phyloP scores from a whole-genome alignment of 345 rosid genomes.

The Brassica rapa region DNA sequence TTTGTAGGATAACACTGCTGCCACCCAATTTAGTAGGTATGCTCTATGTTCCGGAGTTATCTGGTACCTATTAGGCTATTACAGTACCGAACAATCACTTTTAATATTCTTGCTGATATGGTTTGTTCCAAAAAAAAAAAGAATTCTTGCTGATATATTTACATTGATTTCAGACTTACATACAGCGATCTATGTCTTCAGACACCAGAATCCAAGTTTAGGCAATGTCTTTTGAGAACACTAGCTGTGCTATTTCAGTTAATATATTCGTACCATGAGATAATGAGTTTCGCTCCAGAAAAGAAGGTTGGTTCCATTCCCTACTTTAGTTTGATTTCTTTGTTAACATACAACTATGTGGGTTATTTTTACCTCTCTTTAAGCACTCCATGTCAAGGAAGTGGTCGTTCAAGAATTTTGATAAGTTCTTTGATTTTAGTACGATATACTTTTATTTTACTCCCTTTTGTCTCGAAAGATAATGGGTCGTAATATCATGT shows the following conservation, averaged over 20 bases:
- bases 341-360: not conserved
- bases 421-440: not conserved
- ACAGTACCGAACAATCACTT: constrained; percentile 12
- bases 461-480: constrained; percentile 12
- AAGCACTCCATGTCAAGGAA: not conserved
- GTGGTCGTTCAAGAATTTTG: constrained; percentile 5
- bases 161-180: constrained; percentile 71
- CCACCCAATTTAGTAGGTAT: constrained; percentile 75
- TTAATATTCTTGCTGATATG: constrained; percentile 20
- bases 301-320: constrained; percentile 51
- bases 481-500: not conserved
- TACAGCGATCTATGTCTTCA: constrained; percentile 96
- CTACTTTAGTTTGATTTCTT: constrained; percentile 7
- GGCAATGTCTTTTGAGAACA: constrained; percentile 85
- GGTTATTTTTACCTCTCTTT: not conserved
- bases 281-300: constrained; percentile 77
- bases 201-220: constrained; percentile 95
- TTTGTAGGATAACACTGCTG: constrained; percentile 70
- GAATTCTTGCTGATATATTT: constrained; percentile 22
- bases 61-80: constrained; percentile 13
- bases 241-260: constrained; percentile 77
- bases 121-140: no score
- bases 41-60: constrained; percentile 33
- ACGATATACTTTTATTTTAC: not conserved
- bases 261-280: constrained; percentile 86